Conservation (phyloP, 257 asterid species). For the Nemophila menziesii region DNA sequence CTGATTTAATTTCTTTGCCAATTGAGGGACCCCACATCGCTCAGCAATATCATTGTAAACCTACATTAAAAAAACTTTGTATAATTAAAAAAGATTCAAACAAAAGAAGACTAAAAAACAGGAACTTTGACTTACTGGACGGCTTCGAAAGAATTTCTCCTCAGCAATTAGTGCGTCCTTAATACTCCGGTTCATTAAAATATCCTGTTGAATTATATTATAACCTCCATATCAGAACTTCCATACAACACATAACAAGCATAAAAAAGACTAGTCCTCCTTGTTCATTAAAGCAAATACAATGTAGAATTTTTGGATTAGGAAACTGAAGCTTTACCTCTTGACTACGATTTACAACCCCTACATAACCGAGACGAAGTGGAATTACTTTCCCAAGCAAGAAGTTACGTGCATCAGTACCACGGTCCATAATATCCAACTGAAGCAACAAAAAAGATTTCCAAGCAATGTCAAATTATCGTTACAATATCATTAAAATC, state of each 20-base stretch:
- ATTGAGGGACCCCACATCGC: conserved; percentile 87
- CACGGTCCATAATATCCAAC: conserved; percentile 99
- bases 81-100: conserved; percentile 2
- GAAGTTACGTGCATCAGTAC: conserved; percentile 87
- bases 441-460: conserved; percentile 24
- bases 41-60: conserved; percentile 83
- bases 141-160: conserved; percentile 79
- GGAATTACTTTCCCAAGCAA: conserved; percentile 95
- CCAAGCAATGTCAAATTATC: neutral
- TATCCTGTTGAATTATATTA: conserved; percentile 65
- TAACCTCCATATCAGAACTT: conserved; percentile 2
- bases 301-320: neutral
- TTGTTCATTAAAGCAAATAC: neutral
- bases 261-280: neutral
- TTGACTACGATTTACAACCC: conserved; percentile 94
- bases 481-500: neutral
- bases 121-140: conserved; percentile 43
- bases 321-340: conserved; percentile 40
- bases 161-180: conserved; percentile 87
- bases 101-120: conserved; percentile 8
- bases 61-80: conserved; percentile 27
- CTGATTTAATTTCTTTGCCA: conserved; percentile 99
- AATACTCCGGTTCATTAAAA: conserved; percentile 52
- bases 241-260: neutral
- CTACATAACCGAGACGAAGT: conserved; percentile 93